Percentiles rank a stretch among this genome's conserved stretches.
These are phyloP conservation scores for Malassezia vespertilionis DNA, from an alignment of 1,284 basidiomycete species.

Conservation along the genomic window DNA sequence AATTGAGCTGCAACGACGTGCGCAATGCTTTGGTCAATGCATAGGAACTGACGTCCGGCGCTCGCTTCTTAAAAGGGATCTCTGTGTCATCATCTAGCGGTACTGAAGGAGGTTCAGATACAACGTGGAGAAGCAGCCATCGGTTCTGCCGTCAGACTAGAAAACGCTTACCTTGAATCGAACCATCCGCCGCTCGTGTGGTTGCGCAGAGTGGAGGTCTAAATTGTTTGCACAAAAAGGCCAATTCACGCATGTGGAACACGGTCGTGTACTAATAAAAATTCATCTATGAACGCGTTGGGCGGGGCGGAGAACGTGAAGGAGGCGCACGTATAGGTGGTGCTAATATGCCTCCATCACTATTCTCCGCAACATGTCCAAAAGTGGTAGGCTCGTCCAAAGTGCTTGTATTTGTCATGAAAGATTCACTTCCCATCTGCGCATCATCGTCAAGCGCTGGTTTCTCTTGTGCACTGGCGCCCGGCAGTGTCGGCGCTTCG, in stretches of 20 bases:
- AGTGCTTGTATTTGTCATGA: too few species aligned
- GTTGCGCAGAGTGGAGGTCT: not conserved
- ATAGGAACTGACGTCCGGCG: slow-evolving; percentile 4
- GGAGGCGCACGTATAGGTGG: slow-evolving; percentile 1
- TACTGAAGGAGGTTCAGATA: not conserved
- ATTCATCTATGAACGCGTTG: not conserved
- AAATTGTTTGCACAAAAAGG: too few species aligned
- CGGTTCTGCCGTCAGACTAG: slow-evolving; percentile 10
- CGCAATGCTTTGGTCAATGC: slow-evolving; percentile 13
- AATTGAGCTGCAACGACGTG: slow-evolving; percentile 11
- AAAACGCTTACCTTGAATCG: slow-evolving; percentile 9
- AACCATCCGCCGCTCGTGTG: slow-evolving; percentile 11
- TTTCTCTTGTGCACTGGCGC: too few species aligned
- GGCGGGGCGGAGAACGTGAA: not conserved
- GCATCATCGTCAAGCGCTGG: too few species aligned
- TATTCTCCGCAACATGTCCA: too few species aligned
- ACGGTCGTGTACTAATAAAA: not conserved
- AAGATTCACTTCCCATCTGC: too few species aligned
- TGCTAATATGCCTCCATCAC: too few species aligned
- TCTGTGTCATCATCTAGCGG: not conserved
- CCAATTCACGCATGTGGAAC: not conserved
- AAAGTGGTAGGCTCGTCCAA: too few species aligned
- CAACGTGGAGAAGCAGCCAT: slow-evolving; percentile 10
- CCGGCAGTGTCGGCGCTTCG: too few species aligned
- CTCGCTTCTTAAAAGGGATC: not conserved